phyloP scores from a whole-genome alignment of 495 filamentous ascomycete genomes.

The Lophiostoma macrostomum region DNA sequence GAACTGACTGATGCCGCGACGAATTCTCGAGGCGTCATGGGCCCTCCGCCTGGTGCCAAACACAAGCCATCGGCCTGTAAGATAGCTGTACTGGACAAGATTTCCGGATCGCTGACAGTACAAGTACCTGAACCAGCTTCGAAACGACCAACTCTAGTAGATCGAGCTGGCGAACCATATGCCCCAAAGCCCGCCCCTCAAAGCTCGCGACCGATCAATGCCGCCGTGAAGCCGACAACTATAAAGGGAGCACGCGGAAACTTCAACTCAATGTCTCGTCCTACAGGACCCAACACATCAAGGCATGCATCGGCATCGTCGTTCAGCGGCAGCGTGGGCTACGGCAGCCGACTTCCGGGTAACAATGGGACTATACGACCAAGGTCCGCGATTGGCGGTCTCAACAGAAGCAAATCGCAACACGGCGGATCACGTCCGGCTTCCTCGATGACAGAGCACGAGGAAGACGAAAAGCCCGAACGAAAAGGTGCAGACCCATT shows the following conservation, averaged over 20 bases:
- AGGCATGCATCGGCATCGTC: constrained; percentile 14
- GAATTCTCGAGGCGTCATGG: constrained; percentile 23
- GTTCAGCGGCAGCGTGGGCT: constrained; percentile 19
- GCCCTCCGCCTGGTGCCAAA: constrained; percentile 8
- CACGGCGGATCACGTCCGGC: constrained; percentile 16
- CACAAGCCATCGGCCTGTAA: constrained; percentile 24
- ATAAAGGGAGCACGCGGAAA: constrained; percentile 10
- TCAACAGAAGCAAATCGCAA: constrained; percentile 23
- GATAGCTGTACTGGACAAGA: not conserved
- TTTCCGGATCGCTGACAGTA: not conserved
- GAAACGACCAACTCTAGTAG: constrained; percentile 33
- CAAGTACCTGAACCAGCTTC: constrained; percentile 31
- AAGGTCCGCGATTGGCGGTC: constrained; percentile 18
- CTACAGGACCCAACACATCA: constrained; percentile 14
- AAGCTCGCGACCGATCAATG: constrained; percentile 14
- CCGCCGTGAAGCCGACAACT: constrained; percentile 13
- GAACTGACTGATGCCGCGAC: constrained; percentile 22
- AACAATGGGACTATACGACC: constrained; percentile 6
- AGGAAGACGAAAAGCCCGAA: constrained; percentile 13
- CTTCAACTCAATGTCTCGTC: constrained; percentile 17
- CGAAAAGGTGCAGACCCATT: constrained; percentile 22
- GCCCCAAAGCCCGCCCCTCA: constrained; percentile 24
- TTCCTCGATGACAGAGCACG: constrained; percentile 14
- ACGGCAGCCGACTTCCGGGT: constrained; percentile 5
- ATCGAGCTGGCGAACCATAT: constrained; percentile 28